These are phyloP conservation scores for Madurella fahalii DNA, from an alignment of 2,329 filamentous ascomycete species.

Conservation along the genomic window DNA sequence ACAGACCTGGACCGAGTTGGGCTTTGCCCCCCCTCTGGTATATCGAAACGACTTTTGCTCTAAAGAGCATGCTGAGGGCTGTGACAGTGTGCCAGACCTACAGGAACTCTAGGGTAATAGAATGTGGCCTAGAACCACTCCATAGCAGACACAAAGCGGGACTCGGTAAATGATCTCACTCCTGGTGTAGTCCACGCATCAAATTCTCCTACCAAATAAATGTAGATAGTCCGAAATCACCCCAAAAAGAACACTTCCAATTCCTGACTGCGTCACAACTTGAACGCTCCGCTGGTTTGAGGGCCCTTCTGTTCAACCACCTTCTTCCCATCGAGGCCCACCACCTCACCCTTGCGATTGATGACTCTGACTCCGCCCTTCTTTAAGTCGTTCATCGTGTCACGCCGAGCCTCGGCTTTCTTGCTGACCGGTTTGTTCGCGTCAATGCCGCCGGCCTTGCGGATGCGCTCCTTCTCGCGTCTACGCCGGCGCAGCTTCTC, in stretches of 20 bases:
- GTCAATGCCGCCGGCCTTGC: constrained; percentile 47
- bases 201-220: no score
- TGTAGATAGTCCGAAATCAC: no score
- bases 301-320: constrained; percentile 48
- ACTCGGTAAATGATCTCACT: no score
- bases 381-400: constrained; percentile 44
- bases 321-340: constrained; percentile 78
- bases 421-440: constrained; percentile 51
- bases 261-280: constrained; percentile 44
- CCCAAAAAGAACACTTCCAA: neutral
- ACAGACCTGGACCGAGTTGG: neutral
- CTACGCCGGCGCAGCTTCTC: constrained; percentile 73
- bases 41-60: no score
- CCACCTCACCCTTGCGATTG: constrained; percentile 81
- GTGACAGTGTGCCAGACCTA: no score
- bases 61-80: no score
- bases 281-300: constrained; percentile 55
- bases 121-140: no score
- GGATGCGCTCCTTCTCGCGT: constrained; percentile 79
- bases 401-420: constrained; percentile 53
- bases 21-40: no score
- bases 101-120: no score
- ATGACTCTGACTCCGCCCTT: constrained; percentile 87
- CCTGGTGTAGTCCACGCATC: no score
- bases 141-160: no score